Conservation (phyloP, 2,329 filamentous ascomycete genomes). For the Tolypocladium inflatum region DNA sequence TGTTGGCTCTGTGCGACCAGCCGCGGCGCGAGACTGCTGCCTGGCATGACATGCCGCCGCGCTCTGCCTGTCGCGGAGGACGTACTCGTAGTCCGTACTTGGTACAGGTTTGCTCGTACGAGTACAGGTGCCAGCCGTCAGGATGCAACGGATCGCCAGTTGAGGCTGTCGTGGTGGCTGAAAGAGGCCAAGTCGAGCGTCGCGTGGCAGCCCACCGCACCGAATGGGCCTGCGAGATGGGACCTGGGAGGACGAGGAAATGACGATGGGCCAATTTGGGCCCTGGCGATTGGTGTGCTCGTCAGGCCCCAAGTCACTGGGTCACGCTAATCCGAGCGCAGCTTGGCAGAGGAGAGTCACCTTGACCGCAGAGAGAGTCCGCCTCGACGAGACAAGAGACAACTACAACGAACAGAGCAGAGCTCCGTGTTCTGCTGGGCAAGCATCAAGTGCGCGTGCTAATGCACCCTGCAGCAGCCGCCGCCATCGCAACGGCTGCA, state of each 20-base stretch:
- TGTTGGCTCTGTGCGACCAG: not conserved
- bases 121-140: no score
- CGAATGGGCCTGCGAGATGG: not conserved
- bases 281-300: not conserved
- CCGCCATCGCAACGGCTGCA: no score
- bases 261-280: not conserved
- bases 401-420: not conserved
- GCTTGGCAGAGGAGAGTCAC: not conserved
- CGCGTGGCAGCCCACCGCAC: not conserved
- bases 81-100: no score
- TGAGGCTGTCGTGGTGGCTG: not conserved
- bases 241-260: not conserved
- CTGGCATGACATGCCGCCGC: not conserved
- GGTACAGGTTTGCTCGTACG: no score
- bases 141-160: not conserved
- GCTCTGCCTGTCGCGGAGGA: no score
- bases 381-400: not conserved
- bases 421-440: no score
- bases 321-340: not conserved
- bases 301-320: not conserved
- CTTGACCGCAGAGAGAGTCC: no score
- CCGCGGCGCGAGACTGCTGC: not conserved
- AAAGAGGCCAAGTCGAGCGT: not conserved
- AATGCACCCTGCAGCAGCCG: no score
- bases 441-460: no score